These are phyloP conservation scores for Nakazawaea laoshanensis DNA, from an alignment of 805 yeast species.

Conservation along the genomic window DNA sequence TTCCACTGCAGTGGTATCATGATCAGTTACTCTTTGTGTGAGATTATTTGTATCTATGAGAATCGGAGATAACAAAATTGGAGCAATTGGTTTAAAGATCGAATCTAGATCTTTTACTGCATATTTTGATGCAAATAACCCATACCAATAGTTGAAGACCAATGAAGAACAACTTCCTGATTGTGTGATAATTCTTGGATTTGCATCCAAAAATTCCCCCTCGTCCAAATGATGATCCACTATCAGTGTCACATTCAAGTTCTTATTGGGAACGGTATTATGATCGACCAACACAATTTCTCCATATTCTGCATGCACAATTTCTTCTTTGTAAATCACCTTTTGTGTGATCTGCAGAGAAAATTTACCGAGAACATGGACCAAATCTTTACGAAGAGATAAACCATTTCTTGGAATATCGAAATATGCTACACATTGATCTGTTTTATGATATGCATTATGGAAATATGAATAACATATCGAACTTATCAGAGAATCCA, in stretches of 20 bases:
- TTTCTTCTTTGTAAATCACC: slow-evolving; percentile 46
- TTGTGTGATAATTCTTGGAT: slow-evolving; percentile 52
- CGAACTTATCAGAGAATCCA: slow-evolving; percentile 82
- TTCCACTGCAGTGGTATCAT: slow-evolving; percentile 41
- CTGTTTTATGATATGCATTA: slow-evolving; percentile 22
- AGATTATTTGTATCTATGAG: slow-evolving; percentile 71
- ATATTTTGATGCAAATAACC: slow-evolving; percentile 10
- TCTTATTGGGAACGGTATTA: slow-evolving; percentile 52
- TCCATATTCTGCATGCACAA: slow-evolving; percentile 12
- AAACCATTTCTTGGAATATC: slow-evolving; percentile 67
- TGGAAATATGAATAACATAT: slow-evolving; percentile 60
- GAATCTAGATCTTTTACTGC: neutral
- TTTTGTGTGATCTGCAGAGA: slow-evolving; percentile 36
- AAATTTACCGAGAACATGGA: slow-evolving; percentile 37
- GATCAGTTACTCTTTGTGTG: slow-evolving; percentile 49
- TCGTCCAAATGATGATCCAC: slow-evolving; percentile 90
- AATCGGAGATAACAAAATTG: slow-evolving; percentile 57
- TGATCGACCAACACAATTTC: slow-evolving; percentile 74
- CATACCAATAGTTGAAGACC: slow-evolving; percentile 56
- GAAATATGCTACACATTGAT: slow-evolving; percentile 54
- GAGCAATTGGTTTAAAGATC: slow-evolving; percentile 26
- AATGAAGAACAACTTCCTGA: slow-evolving; percentile 78
- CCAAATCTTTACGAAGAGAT: slow-evolving; percentile 62
- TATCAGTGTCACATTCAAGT: slow-evolving; percentile 42
- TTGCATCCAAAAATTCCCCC: slow-evolving; percentile 32